Evolutionary conservation across 2,329 filamentous ascomycete species (phyloP), one percentile per base, ranked within the genome.

Genomic region (Trichoderma koningii): DNA sequence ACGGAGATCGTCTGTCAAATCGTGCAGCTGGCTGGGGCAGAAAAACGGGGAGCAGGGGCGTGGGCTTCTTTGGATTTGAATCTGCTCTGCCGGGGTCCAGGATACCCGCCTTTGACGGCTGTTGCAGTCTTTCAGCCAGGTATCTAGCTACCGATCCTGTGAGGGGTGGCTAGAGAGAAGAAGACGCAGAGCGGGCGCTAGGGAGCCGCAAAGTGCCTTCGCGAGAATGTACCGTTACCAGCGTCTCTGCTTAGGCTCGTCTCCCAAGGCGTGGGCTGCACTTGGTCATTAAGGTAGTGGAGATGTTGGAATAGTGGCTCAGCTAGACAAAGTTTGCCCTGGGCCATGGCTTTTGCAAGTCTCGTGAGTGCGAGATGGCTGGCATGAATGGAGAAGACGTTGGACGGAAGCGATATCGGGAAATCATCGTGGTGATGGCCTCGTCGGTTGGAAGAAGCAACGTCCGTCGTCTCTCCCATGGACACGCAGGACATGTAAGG

Each of bases 1-100:
- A 55, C 53, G 63, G 67, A 68, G 62, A 68, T 64, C 44, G 63
- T 59, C 45, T 52, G 65, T 68, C 67, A 68, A 63, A 67, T 67
- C 57, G 57, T 67, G 67, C 67, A 68, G 63, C 62, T 67, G 52
- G 48, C 66, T 63, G 57, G 67, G 42, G 51, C 41, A 14, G 63
- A 61, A 64, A 52, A 50, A 30, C n/a, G 65, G 48, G 56, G 56
- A 30, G 23, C 23, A 47, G 56, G 34, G 55, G 51, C 17, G 66
- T 52, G n/a, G 51, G n/a, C 51, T n/a, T 30, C 56, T 26, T 61
- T 61, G 55, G 60, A 45, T 28, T 47, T 47, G 26, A 38, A 34
- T 19, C 23, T 41, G 44, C 51, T 57, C 28, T 14, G 34, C 45
- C 48, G 34, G 44, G 34, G 23, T 19, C 34, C 19, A 42, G 30